Base-by-base conservation (phyloP, 192 early-diverging fungal genomes). In the Mortierella alpina region DNA sequence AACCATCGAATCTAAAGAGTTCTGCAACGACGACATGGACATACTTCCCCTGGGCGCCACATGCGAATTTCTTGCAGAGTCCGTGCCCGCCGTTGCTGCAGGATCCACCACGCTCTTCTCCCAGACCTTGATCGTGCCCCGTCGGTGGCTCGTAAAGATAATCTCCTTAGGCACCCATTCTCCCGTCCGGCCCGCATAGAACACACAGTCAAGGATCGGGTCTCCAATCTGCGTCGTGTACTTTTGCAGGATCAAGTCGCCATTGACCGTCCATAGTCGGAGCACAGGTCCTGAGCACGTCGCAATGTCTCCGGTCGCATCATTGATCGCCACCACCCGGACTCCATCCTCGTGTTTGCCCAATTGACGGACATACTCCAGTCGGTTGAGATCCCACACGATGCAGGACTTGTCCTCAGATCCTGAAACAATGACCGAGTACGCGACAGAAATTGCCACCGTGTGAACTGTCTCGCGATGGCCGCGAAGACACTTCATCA, bases 331-430 rank as follows among this genome's bases (percentile, higher is more conserved):
- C 20, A 89, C 84, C 44, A 88, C 65, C 1, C 86, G 73, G 15
- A 92, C 77, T 39, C 82, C 82, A 58, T 76, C 75, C 53, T 90
- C 87, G 53, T 91, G 86, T n/a, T 82, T 76, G 17, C 67, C 65
- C 1, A 92, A 58, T 17, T 87, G 85, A n/a, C 88, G 82, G 39
- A 92, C 89, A 68, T 90, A 92, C 39, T 85, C 87, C 73, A 84
- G 76, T 59, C 90, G 83, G 44, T 92, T 92, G 50, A 92, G 66
- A 73, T 92, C 90, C 90, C 90, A 92, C 9, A 92, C 63, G 59
- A 92, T 88, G 10, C 83, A 87, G 22, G 86, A 88, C 70, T 86
- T 85, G 72, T 92, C 90, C 84, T 92, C 80, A 5, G 90, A 89
- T 7, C 90, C 90, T 15, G 82, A 87, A 23, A 90, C 82, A 59